phyloP scores from a whole-genome alignment of 2,329 filamentous ascomycete species.

The Trichoderma polysporum region DNA sequence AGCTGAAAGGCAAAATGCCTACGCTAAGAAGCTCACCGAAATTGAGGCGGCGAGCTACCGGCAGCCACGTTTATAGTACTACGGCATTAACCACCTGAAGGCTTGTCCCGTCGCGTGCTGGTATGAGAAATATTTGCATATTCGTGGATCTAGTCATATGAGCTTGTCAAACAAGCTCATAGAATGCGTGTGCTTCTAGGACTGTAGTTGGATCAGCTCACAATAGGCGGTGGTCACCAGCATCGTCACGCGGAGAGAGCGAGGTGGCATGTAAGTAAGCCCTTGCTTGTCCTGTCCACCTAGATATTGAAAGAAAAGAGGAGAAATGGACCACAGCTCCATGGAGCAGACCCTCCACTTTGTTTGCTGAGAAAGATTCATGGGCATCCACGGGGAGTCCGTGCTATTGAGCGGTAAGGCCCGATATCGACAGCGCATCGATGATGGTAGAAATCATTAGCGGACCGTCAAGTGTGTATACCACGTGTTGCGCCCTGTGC shows the following conservation, averaged over 20 bases:
- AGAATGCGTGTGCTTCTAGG: background rate
- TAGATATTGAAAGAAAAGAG: background rate
- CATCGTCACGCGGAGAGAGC: background rate
- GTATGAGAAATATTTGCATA: background rate
- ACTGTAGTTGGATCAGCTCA: background rate
- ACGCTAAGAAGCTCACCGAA: slow-evolving; percentile 6
- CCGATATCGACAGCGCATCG: background rate
- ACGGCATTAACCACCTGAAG: too few relatives aligned
- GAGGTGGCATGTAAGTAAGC: background rate
- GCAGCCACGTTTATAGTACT: background rate
- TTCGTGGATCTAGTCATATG: background rate
- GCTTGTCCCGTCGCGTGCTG: too few relatives aligned
- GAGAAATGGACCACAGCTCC: background rate
- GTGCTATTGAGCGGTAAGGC: background rate
- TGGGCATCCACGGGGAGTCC: background rate
- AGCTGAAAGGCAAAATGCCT: slow-evolving; percentile 8
- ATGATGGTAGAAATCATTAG: background rate
- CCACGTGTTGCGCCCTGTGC: background rate
- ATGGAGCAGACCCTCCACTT: background rate
- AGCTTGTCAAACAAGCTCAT: background rate
- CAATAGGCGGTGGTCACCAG: background rate
- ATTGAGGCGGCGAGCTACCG: background rate
- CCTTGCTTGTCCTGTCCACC: background rate
- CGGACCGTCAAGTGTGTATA: background rate
- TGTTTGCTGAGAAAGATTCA: background rate